A percentile compares a stretch with the other conserved stretches of the same genome.
Evolutionary conservation across 352 stramenopile genomes (phyloP).

Genomic region (Plasmopara halstedii): DNA sequence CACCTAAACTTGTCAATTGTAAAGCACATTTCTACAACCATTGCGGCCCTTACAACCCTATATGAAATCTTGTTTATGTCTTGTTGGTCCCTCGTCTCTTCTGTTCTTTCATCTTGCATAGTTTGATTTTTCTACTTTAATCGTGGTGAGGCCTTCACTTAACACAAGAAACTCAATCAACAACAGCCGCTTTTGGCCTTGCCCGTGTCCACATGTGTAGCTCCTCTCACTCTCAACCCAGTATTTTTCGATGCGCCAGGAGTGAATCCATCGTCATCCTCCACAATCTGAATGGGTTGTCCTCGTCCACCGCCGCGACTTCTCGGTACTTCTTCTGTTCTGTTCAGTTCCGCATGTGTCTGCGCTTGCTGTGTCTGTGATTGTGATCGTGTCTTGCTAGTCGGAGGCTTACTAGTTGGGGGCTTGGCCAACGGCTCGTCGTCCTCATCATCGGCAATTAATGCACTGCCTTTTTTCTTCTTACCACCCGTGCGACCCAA

Average conservation of each 20-base stretch:
- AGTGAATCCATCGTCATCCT: conserved; percentile 39
- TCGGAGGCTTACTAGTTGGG: conserved; percentile 21
- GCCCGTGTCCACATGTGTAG: conserved; percentile 34
- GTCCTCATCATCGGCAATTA: conserved; percentile 58
- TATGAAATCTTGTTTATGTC: too few species aligned
- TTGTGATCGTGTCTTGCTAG: conserved; percentile 11
- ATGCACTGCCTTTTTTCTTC: conserved; percentile 70
- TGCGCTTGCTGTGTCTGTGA: conserved; percentile 4
- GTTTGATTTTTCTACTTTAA: too few species aligned
- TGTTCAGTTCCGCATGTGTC: conserved; percentile 16
- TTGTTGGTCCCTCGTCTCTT: too few species aligned
- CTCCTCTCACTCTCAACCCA: conserved; percentile 42
- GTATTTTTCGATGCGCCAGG: conserved; percentile 22
- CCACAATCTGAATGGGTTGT: conserved; percentile 55
- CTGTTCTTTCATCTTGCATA: too few species aligned
- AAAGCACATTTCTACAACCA: too few species aligned
- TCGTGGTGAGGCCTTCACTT: too few species aligned
- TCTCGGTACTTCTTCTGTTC: conserved; percentile 16
- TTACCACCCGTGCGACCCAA: conserved; percentile 51
- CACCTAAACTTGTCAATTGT: too few species aligned
- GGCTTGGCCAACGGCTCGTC: conserved; percentile 21
- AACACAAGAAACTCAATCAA: conserved; percentile 13
- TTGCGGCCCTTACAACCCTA: too few species aligned
- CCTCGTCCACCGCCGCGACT: conserved; percentile 42
- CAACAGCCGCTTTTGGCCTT: conserved; percentile 59